These are phyloP conservation scores for Kwoniella heveanensis DNA, from an alignment of 768 basidiomycete species.

Conservation along the genomic window DNA sequence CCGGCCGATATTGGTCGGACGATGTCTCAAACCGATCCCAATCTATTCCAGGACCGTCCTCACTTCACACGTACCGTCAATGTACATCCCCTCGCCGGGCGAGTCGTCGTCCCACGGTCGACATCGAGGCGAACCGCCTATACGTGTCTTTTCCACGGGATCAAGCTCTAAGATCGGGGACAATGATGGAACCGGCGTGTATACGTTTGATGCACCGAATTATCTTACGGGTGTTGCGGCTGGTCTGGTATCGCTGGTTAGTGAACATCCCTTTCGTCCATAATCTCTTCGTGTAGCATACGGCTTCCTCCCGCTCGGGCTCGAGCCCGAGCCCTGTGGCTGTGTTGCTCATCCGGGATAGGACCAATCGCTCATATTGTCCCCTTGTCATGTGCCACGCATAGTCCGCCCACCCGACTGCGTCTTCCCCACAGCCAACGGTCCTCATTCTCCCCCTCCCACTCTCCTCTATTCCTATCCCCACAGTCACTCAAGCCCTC, in stretches of 20 bases:
- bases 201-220: slow-evolving; percentile 33
- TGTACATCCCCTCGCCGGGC: slow-evolving; percentile 34
- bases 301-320: too few relatives aligned
- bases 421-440: background rate
- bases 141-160: slow-evolving; percentile 16
- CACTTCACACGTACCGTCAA: slow-evolving; percentile 36
- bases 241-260: slow-evolving; percentile 34
- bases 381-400: too few relatives aligned
- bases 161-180: background rate
- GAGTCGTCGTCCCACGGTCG: background rate
- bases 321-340: too few relatives aligned
- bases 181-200: background rate
- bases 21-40: too few relatives aligned
- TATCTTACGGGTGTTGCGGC: slow-evolving; percentile 43
- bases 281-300: too few relatives aligned
- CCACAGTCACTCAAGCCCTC: slow-evolving; percentile 2
- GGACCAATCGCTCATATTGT: too few relatives aligned
- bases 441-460: slow-evolving; percentile 35
- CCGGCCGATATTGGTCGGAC: too few relatives aligned
- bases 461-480: slow-evolving; percentile 24
- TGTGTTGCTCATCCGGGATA: too few relatives aligned
- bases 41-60: slow-evolving; percentile 24
- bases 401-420: slow-evolving; percentile 19
- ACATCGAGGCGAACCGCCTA: slow-evolving; percentile 9
- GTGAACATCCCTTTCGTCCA: slow-evolving; percentile 10